Base-by-base conservation (phyloP, 1,284 basidiomycete species). In the Ustilago xerochloae region DNA sequence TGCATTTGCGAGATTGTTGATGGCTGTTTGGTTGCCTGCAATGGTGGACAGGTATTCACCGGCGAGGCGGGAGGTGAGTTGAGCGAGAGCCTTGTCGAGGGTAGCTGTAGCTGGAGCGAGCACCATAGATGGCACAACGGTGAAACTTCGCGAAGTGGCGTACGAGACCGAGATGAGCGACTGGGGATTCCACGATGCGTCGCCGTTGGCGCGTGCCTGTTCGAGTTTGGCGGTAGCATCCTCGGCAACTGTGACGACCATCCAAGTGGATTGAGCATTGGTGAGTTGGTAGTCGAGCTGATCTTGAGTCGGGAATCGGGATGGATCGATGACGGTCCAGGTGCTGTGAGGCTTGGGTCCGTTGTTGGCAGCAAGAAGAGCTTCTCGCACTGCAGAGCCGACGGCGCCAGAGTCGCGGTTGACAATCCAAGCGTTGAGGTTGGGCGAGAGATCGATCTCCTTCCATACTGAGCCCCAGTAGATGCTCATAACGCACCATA, bases 1-100 rank as follows among this genome's bases (percentile, higher is more conserved):
- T 0, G 91, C 90, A 63, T 88, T 88, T 18, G 57, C 61, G 0
- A 68, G 59, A 12, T 65, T 63, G 28, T 48, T 45, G 32, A 81
- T 60, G 9, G 71, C 78, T 2, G 69, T 65, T 15, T 64, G 30
- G 36, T 80, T 77, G 35, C 28, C 47, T 12, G 54, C 55, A 15
- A 65, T 65, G 6, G 49, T 28, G n/a, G 53, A 10, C 3, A 82
- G 41, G 32, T 72, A 82, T 46, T 78, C n/a, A 1, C 45, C 60
- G 0, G 79, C 72, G n/a, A 79, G 41, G 28, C 54, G 53, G 0
- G 49, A 4, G 28, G 49, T 53, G 24, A 83, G 56, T 39, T 48
- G 35, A 7, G 53, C 47, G 7, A 66, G 12, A 4, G 75, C 75
- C 30, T 51, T 30, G 32, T 59, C 35, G 18, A 78, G 35, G 9